Base-by-base conservation (phyloP, 1,139 yeast species). In the Lodderomyces pseudojiufengensis region DNA sequence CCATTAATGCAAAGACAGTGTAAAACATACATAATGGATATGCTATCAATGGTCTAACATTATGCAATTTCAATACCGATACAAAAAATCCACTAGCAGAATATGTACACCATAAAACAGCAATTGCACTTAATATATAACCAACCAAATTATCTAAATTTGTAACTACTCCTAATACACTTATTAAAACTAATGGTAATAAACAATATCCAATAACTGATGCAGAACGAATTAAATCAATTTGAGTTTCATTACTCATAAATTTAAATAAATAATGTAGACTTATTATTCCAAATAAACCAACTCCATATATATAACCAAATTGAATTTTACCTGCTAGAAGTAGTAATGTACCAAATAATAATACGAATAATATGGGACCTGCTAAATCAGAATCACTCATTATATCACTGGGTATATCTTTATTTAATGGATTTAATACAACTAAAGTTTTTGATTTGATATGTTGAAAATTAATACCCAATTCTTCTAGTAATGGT, bases 251-350 rank as follows among this genome's bases (percentile, higher is more conserved):
- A 37, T 57, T 59, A 47, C 90, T 79, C 99, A 92, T 92, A 45
- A 88, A 70, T 57, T 84, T 87, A 57, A 94, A 82, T 42, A 94
- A 70, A 47, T 77, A 77, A 59, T 90, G 97, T 49, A 88, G 76
- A 28, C 95, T 79, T 12, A 87, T 55, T 2, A 95, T 84, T 10
- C 99, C 99, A 49, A 90, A 80, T 35, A 94, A 65, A 1, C 97
- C 98, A 31, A 92, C 95, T 20, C 98, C 98, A 54, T 92, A 92
- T 37, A 92, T 86, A 59, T 94, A 94, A 3, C 98, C 97, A 57
- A 92, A 92, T 57, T 92, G 97, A 13, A 90, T 87, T 55, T 90
- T 92, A 10, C 99, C 98, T 1, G 95, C 76, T 32, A 88, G 67
- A 38, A 90, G 65, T 36, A 94, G 64, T 44, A 84, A 78, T 1